Evolutionary conservation across 208 protist species (phyloP).

Genomic region (Sergeia podlipaevii): DNA sequence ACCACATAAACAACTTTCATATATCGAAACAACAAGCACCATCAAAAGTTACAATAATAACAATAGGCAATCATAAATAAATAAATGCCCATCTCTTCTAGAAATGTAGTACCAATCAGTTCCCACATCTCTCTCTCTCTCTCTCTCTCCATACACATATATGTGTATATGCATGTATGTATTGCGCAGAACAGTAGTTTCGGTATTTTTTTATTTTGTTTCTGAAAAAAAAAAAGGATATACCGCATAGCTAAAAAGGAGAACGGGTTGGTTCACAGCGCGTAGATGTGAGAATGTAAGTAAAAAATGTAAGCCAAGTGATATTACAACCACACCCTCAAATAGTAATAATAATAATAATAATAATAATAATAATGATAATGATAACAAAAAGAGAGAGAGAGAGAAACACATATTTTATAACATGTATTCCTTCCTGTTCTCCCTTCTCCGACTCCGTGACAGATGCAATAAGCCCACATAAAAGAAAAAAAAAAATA

Average conservation of each 20-base stretch:
- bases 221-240: background rate
- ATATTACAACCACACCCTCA: background rate
- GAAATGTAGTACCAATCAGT: too few relatives aligned
- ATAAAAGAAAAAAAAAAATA: too few relatives aligned
- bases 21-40: background rate
- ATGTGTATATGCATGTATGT: too few relatives aligned
- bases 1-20: background rate
- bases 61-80: background rate
- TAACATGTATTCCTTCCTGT: conserved; percentile 2
- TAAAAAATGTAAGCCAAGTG: too few relatives aligned
- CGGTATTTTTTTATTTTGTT: too few relatives aligned
- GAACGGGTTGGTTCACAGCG: background rate
- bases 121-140: too few relatives aligned
- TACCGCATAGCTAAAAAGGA: background rate
- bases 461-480: too few relatives aligned
- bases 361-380: conserved; percentile 1
- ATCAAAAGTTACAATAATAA: background rate
- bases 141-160: too few relatives aligned
- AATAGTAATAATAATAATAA: conserved; percentile 14
- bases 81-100: too few relatives aligned
- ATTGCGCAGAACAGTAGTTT: too few relatives aligned
- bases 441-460: too few relatives aligned
- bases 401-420: background rate
- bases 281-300: background rate
- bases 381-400: conserved; percentile 6